Conservation (phyloP, 331 rosid genomes). For the Malus hybrid region DNA sequence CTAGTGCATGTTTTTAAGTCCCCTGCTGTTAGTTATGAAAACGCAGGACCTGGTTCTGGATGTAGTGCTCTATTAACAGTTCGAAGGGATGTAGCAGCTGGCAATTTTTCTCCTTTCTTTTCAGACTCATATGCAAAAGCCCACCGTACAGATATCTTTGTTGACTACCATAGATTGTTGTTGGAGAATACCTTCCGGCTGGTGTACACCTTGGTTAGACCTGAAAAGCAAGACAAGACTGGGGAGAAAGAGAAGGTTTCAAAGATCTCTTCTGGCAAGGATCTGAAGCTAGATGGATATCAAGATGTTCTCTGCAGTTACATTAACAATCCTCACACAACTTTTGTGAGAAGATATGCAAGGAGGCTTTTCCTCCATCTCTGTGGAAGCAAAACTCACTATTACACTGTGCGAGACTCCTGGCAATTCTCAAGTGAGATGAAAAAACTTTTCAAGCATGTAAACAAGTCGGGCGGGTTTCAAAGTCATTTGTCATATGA, state of each 20-base stretch:
- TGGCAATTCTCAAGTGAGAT: constrained; percentile 97
- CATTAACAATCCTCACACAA: constrained; percentile 89
- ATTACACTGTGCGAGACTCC: constrained; percentile 91
- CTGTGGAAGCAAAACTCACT: constrained; percentile 94
- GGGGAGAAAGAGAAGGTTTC: constrained; percentile 78
- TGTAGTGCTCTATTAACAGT: constrained; percentile 92
- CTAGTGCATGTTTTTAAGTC: constrained; percentile 86
- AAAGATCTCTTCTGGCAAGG: constrained; percentile 70
- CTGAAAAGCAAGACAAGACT: constrained; percentile 91
- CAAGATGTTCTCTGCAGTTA: constrained; percentile 98
- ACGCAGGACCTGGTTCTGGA: constrained; percentile 66
- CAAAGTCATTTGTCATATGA: constrained; percentile 83
- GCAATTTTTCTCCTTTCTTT: constrained; percentile 93
- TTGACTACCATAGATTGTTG: constrained; percentile 86
- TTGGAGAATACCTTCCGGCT: constrained; percentile 91
- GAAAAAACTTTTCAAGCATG: constrained; percentile 75
- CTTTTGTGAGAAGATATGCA: constrained; percentile 92
- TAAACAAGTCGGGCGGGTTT: constrained; percentile 82
- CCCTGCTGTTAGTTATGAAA: constrained; percentile 56
- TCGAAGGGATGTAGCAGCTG: constrained; percentile 94
- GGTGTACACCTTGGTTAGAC: constrained; percentile 90
- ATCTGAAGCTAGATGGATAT: constrained; percentile 91
- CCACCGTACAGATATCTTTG: constrained; percentile 78
- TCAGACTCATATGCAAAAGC: constrained; percentile 93
- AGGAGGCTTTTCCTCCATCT: constrained; percentile 97